These are phyloP conservation scores for Pseudonectria foliicola DNA, from an alignment of 2,329 filamentous ascomycete genomes.

Conservation along the genomic window DNA sequence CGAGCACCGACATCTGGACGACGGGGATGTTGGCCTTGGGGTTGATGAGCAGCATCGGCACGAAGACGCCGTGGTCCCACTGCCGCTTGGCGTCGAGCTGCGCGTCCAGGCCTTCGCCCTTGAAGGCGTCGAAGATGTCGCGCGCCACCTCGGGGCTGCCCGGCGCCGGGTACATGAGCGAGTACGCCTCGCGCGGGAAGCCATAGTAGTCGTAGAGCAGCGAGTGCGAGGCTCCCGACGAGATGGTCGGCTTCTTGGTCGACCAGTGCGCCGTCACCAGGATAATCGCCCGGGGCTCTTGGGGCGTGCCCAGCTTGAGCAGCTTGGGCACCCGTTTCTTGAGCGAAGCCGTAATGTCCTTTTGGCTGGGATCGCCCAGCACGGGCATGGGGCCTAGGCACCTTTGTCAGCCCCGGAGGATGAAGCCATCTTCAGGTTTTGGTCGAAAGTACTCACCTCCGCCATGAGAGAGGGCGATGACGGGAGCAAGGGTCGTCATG, in stretches of 20 bases:
- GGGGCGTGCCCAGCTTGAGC: slow-evolving; percentile 44
- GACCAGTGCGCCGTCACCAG: slow-evolving; percentile 55
- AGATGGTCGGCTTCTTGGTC: slow-evolving; percentile 41
- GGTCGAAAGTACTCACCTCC: slow-evolving; percentile 29
- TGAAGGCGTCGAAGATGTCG: slow-evolving; percentile 39
- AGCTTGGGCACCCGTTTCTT: slow-evolving; percentile 47
- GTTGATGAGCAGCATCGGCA: slow-evolving; percentile 48
- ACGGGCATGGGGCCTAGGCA: slow-evolving; percentile 47
- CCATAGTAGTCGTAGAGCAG: slow-evolving; percentile 54
- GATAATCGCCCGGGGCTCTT: slow-evolving; percentile 44
- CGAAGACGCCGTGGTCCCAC: slow-evolving; percentile 57
- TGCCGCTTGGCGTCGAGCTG: slow-evolving; percentile 33
- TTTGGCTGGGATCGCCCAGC: slow-evolving; percentile 47
- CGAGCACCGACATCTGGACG: slow-evolving; percentile 50
- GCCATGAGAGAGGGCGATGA: slow-evolving; percentile 43
- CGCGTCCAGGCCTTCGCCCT: slow-evolving; percentile 37
- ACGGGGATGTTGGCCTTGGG: slow-evolving; percentile 46
- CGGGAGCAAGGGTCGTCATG: slow-evolving; percentile 35
- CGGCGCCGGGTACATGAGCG: slow-evolving; percentile 48
- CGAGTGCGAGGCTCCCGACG: slow-evolving; percentile 37
- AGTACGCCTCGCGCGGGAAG: slow-evolving; percentile 49
- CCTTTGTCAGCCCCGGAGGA: not conserved
- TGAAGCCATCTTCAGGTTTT: not conserved
- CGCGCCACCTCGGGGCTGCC: slow-evolving; percentile 47
- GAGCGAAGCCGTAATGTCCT: slow-evolving; percentile 43